Evolutionary conservation across 306 rosid genomes (phyloP), one percentile per base, ranked within the genome.

Genomic region (Corylus heterophylla): DNA sequence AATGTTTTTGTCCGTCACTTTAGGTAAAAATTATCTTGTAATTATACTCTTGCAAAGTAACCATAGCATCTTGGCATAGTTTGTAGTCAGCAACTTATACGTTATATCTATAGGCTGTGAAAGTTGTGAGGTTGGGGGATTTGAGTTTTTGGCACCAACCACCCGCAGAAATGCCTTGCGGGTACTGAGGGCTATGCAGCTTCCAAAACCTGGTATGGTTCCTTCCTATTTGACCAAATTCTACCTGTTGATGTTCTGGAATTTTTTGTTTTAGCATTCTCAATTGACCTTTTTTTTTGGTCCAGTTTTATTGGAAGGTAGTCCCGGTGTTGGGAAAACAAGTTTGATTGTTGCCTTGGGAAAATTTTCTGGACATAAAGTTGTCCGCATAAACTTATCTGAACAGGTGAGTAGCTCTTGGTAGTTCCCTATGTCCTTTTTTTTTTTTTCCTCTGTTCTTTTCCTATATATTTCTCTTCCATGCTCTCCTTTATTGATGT

Each of bases 251-350:
- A 20, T 80, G 76, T 68, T 10, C 35, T 68, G 2, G 48, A 22
- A 68, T 56, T 69, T 37, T 72, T 16, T 17, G 11, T 54, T 67
- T 31, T 76, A 44, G 62, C 69, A 74, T 67, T 76, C 80, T 79
- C 71, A 70, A 55, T 71, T 77, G 52, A 64, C 44, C 48, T 54
- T 42, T 50, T 78, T 90, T 12, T 48, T 49, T 49, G 25, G 25
- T 3, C 77, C 88, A 92, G 97, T 95, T 86, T 82, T 95, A 83
- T 86, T 95, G 74, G 98, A 95, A 86, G 98, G 98, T 17, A 92
- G 98, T 82, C 98, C 98, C 20, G 98, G 98, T 80, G 98, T 95
- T 54, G 98, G 98, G 84, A 95, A 95, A 82, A 95, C 98, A 58
- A 95, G 97, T 89, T 90, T 95, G 77, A 76, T 95, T 85, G 89